Evolutionary conservation across 2,329 filamentous ascomycete genomes (phyloP).

Genomic region (Alternaria triticimaculans): DNA sequence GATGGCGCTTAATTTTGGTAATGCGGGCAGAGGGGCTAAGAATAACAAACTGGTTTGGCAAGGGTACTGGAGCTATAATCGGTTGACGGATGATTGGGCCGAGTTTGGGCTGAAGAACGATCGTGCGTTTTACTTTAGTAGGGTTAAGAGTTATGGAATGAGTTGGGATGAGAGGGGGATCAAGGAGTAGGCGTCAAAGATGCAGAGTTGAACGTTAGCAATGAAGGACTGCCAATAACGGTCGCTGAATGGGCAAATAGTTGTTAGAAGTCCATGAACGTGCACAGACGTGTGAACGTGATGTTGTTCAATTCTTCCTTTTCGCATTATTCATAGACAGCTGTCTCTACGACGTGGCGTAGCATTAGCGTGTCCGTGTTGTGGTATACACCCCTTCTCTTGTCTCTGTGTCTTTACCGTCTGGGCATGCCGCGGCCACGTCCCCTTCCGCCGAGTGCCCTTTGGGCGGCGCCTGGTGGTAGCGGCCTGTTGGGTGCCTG

Average conservation of each 20-base stretch:
- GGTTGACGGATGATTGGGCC: constrained; percentile 86
- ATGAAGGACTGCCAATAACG: background rate
- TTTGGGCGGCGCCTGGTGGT: constrained; percentile 75
- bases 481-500: constrained; percentile 77
- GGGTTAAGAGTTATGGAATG: constrained; percentile 66
- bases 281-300: background rate
- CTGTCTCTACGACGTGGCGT: constrained; percentile 21
- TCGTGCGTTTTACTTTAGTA: constrained; percentile 65
- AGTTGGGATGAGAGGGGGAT: constrained; percentile 32
- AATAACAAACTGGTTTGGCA: constrained; percentile 92
- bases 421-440: constrained; percentile 75
- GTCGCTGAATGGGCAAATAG: background rate
- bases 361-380: constrained; percentile 22
- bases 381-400: constrained; percentile 29
- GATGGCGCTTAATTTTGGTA: constrained; percentile 76
- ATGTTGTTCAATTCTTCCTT: constrained; percentile 12
- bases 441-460: constrained; percentile 82
- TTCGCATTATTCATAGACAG: constrained; percentile 45
- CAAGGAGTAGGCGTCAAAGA: constrained; percentile 3
- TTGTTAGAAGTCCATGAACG: background rate
- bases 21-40: constrained; percentile 64
- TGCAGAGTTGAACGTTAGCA: background rate
- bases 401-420: constrained; percentile 58
- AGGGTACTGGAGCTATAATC: constrained; percentile 90
- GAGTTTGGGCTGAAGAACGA: constrained; percentile 75